These are phyloP conservation scores for Coemansia sp. DNA, from an alignment of 192 early-diverging fungal species.

Conservation along the genomic window DNA sequence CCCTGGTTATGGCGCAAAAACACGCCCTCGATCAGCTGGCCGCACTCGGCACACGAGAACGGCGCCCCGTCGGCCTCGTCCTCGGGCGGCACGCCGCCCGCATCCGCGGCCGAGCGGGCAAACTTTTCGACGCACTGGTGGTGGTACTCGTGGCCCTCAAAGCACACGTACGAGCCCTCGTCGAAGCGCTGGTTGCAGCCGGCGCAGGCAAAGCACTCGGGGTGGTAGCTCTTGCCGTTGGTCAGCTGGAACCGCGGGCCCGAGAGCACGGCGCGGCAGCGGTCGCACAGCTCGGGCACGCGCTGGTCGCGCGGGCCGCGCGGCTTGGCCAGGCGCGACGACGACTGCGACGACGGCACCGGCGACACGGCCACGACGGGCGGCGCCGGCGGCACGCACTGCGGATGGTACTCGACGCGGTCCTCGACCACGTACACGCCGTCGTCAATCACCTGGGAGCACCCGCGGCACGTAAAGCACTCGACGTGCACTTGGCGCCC, in stretches of 20 bases:
- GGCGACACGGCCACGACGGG: slow-evolving; percentile 50
- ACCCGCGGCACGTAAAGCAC: slow-evolving; percentile 53
- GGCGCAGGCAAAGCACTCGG: slow-evolving; percentile 52
- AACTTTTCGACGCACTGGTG: slow-evolving; percentile 49
- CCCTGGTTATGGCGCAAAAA: slow-evolving; percentile 40
- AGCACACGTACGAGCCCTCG: slow-evolving; percentile 55
- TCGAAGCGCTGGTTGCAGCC: slow-evolving; percentile 50
- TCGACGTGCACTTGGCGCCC: slow-evolving; percentile 53
- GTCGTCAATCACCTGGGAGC: slow-evolving; percentile 47
- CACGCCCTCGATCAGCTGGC: slow-evolving; percentile 34
- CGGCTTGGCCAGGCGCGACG: slow-evolving; percentile 16
- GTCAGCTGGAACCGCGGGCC: slow-evolving; percentile 55
- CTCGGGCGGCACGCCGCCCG: neutral
- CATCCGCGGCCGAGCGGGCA: no score
- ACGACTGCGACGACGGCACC: slow-evolving; percentile 19
- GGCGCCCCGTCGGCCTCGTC: slow-evolving; percentile 1
- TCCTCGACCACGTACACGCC: slow-evolving; percentile 52
- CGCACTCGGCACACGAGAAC: slow-evolving; percentile 36
- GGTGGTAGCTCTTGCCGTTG: slow-evolving; percentile 55
- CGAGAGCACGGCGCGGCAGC: slow-evolving; percentile 27
- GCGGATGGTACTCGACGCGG: slow-evolving; percentile 43
- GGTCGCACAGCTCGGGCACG: slow-evolving; percentile 40
- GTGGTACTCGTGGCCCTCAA: slow-evolving; percentile 54
- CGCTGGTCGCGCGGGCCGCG: slow-evolving; percentile 28
- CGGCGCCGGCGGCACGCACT: slow-evolving; percentile 47